These are phyloP conservation scores for Pseudocercospora fuligena DNA, from an alignment of 2,329 filamentous ascomycete genomes.

Conservation along the genomic window DNA sequence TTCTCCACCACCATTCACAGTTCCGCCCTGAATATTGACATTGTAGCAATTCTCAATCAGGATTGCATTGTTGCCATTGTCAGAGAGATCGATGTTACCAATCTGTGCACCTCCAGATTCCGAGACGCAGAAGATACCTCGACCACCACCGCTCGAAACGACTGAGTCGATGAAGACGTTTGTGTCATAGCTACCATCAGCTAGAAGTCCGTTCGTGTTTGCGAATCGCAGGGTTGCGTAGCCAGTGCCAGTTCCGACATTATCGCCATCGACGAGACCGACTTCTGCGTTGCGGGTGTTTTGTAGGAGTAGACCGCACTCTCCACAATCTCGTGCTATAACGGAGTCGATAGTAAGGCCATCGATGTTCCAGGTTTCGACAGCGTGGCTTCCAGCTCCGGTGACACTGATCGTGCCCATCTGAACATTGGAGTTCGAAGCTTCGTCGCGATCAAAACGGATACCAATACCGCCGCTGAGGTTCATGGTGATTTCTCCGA, in stretches of 20 bases:
- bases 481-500: constrained; percentile 61
- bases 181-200: constrained; percentile 56
- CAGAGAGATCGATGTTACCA: constrained; percentile 54
- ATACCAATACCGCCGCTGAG: constrained; percentile 61
- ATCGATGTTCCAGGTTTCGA: constrained; percentile 66
- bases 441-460: constrained; percentile 61
- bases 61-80: constrained; percentile 60
- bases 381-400: constrained; percentile 60
- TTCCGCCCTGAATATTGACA: constrained; percentile 56
- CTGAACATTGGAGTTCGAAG: constrained; percentile 58
- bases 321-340: constrained; percentile 59
- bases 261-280: constrained; percentile 61
- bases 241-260: constrained; percentile 58
- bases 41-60: constrained; percentile 67
- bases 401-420: constrained; percentile 60
- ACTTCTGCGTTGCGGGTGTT: constrained; percentile 55
- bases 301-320: constrained; percentile 63
- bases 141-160: constrained; percentile 60
- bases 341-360: constrained; percentile 58
- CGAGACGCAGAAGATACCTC: constrained; percentile 63
- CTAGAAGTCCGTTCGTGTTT: constrained; percentile 59
- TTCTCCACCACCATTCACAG: constrained; percentile 60
- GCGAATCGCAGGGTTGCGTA: constrained; percentile 64
- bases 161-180: constrained; percentile 61
- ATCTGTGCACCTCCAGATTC: constrained; percentile 61